A percentile compares a stretch with the other conserved stretches of the same genome.
Evolutionary conservation across 2,329 filamentous ascomycete species (phyloP).

Genomic region (Fusarium protoensiforme): DNA sequence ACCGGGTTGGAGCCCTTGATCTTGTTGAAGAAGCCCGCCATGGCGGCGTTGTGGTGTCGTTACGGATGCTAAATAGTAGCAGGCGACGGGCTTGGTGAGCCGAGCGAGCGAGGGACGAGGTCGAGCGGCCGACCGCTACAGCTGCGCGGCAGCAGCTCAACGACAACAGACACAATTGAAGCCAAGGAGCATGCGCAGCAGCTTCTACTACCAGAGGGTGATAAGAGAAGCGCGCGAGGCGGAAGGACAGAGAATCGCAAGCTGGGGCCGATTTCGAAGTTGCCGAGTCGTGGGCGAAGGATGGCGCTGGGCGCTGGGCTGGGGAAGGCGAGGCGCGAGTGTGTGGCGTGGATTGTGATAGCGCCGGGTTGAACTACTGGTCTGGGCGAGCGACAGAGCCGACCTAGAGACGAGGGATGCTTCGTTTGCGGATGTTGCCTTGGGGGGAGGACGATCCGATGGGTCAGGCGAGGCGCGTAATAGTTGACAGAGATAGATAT

Average conservation of each 20-base stretch:
- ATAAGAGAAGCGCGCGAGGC: slow-evolving; percentile 12
- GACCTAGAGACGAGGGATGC: slow-evolving; percentile 11
- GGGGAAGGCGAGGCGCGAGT: slow-evolving; percentile 36
- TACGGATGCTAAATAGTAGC: slow-evolving; percentile 17
- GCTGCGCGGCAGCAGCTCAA: slow-evolving; percentile 51
- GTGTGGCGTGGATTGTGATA: slow-evolving; percentile 41
- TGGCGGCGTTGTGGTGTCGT: slow-evolving; percentile 46
- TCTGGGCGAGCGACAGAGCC: slow-evolving; percentile 25
- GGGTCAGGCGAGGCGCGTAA: background rate
- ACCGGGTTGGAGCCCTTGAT: slow-evolving; percentile 67
- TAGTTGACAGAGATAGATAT: background rate
- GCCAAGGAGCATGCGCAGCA: slow-evolving; percentile 40
- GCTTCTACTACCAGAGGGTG: slow-evolving; percentile 10
- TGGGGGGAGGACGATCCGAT: background rate
- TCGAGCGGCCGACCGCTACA: slow-evolving; percentile 45
- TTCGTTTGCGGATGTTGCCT: background rate
- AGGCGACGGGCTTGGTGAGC: slow-evolving; percentile 34
- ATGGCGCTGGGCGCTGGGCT: slow-evolving; percentile 14
- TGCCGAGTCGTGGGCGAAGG: slow-evolving; percentile 26
- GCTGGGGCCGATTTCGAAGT: slow-evolving; percentile 28
- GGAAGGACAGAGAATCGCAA: slow-evolving; percentile 12
- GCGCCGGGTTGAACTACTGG: slow-evolving; percentile 31
- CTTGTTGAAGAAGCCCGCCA: slow-evolving; percentile 70
- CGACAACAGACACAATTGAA: slow-evolving; percentile 40
- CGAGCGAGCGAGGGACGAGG: slow-evolving; percentile 31